A percentile compares a stretch with the other conserved stretches of the same genome.
Evolutionary conservation across 1,139 yeast species (phyloP).

Genomic region (Hyphopichia burtonii): DNA sequence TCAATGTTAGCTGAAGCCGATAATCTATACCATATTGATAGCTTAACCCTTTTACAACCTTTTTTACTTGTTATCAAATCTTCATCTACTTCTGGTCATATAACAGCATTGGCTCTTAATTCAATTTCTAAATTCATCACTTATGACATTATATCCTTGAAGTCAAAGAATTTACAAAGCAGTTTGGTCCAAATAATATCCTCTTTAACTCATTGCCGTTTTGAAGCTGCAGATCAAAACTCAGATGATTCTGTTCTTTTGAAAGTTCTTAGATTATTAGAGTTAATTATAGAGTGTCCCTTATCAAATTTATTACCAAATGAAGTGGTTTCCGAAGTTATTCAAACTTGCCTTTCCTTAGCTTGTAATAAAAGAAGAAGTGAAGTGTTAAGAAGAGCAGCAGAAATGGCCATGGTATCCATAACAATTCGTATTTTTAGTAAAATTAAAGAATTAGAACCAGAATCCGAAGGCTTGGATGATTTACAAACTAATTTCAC

Average conservation of each 20-base stretch:
- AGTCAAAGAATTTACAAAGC: conserved; percentile 45
- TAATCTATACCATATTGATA: conserved; percentile 59
- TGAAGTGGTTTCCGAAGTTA: conserved; percentile 82
- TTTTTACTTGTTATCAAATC: conserved; percentile 84
- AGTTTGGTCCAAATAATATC: conserved; percentile 63
- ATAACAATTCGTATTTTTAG: conserved; percentile 70
- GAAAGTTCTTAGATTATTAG: conserved; percentile 76
- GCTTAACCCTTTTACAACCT: conserved; percentile 78
- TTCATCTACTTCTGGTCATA: conserved; percentile 79
- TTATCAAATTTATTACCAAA: conserved; percentile 68
- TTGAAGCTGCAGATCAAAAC: conserved; percentile 91
- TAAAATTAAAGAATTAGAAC: conserved; percentile 57
- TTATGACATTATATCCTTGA: conserved; percentile 53
- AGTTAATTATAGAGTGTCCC: conserved; percentile 63
- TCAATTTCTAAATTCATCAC: conserved; percentile 71
- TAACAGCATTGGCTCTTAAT: conserved; percentile 78
- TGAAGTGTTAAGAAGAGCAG: conserved; percentile 84
- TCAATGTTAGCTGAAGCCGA: conserved; percentile 62
- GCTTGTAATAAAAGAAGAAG: conserved; percentile 93
- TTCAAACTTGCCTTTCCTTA: conserved; percentile 86
- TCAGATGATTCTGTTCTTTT: conserved; percentile 90
- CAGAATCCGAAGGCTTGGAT: conserved; percentile 32
- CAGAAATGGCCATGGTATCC: conserved; percentile 78
- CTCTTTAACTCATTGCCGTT: conserved; percentile 89
- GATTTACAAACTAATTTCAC: conserved; percentile 37